These are phyloP conservation scores for Alternaria solani DNA, from an alignment of 2,329 filamentous ascomycete genomes.

Conservation along the genomic window DNA sequence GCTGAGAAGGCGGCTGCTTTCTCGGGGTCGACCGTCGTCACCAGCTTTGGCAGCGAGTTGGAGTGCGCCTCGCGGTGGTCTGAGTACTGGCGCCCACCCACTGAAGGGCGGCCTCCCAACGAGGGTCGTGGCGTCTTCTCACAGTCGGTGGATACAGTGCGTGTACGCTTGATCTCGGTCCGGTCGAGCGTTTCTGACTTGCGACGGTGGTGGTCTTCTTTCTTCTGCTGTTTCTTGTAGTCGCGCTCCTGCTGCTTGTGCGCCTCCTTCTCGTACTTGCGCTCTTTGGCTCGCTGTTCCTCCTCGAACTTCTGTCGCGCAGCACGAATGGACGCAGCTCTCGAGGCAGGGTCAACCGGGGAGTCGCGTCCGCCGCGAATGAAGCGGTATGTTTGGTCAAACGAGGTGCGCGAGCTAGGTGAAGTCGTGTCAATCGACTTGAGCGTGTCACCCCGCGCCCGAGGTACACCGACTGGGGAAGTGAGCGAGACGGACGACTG, in stretches of 20 bases:
- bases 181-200: slow-evolving; percentile 51
- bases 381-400: slow-evolving; percentile 64
- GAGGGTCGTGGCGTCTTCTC: slow-evolving; percentile 44
- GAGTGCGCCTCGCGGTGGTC: slow-evolving; percentile 48
- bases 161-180: slow-evolving; percentile 36
- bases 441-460: slow-evolving; percentile 60
- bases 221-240: slow-evolving; percentile 55
- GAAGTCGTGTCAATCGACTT: slow-evolving; percentile 60
- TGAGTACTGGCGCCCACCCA: slow-evolving; percentile 50
- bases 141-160: slow-evolving; percentile 43
- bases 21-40: slow-evolving; percentile 39
- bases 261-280: slow-evolving; percentile 62
- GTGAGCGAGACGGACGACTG: slow-evolving; percentile 62
- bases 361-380: slow-evolving; percentile 59
- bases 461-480: slow-evolving; percentile 51
- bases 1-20: slow-evolving; percentile 35
- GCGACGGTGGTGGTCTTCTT: slow-evolving; percentile 51
- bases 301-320: slow-evolving; percentile 66
- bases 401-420: slow-evolving; percentile 63
- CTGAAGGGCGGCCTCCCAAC: slow-evolving; percentile 43
- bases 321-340: slow-evolving; percentile 64
- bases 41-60: slow-evolving; percentile 46
- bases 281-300: slow-evolving; percentile 65
- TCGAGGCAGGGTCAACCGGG: slow-evolving; percentile 59
- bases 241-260: slow-evolving; percentile 57